phyloP scores from a whole-genome alignment of 2,329 filamentous ascomycete species.

The Aspergillus brasiliensis region DNA sequence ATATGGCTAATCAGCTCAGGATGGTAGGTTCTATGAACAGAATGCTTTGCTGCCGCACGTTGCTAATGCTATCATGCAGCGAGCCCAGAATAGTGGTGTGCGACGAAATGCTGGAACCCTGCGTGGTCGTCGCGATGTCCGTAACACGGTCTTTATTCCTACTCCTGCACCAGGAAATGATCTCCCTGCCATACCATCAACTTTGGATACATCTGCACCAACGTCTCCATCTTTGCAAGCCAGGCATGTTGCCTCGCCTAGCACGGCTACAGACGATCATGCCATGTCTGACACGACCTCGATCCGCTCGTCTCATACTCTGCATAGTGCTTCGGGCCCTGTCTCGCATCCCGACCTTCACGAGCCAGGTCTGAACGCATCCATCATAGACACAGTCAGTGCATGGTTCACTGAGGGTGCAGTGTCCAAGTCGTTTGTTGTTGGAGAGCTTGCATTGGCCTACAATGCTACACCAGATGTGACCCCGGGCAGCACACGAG shows the following conservation, averaged over 20 bases:
- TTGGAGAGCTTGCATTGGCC: constrained; percentile 85
- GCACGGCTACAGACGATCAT: constrained; percentile 64
- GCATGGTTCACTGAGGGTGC: constrained; percentile 76
- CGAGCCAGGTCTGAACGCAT: constrained; percentile 78
- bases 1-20: constrained; percentile 53
- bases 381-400: constrained; percentile 88
- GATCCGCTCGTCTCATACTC: constrained; percentile 81
- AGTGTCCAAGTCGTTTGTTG: constrained; percentile 71
- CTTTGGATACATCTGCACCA: constrained; percentile 30
- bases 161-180: constrained; percentile 47
- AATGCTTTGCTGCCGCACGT: background rate
- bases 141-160: constrained; percentile 85
- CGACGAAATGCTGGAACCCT: constrained; percentile 73
- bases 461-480: constrained; percentile 60
- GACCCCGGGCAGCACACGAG: constrained; percentile 58
- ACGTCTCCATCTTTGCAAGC: constrained; percentile 39
- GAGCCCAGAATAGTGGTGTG: constrained; percentile 55
- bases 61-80: constrained; percentile 32
- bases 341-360: constrained; percentile 80
- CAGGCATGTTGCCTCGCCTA: constrained; percentile 49
- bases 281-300: constrained; percentile 83
- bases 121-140: constrained; percentile 84
- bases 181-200: constrained; percentile 29
- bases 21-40: constrained; percentile 34
- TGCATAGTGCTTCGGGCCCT: constrained; percentile 68